Base-by-base conservation (phyloP, 352 stramenopile species). In the Aphanomyces invadans region DNA sequence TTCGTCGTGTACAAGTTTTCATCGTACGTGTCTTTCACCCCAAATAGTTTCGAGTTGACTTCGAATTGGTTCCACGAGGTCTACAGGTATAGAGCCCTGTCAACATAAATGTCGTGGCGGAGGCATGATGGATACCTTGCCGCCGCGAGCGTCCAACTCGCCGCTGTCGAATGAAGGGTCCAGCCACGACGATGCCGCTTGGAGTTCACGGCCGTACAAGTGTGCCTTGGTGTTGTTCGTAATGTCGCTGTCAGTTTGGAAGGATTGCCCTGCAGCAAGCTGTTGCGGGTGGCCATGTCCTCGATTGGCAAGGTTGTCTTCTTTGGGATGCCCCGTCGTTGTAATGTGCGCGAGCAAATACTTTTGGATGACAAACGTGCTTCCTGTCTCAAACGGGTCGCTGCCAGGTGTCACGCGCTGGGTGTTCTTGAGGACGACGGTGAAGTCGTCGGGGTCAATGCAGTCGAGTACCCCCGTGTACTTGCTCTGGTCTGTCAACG, bases 1-100 rank as follows among this genome's bases (percentile, higher is more conserved):
- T 90, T 87, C 19, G 96, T 99, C 2, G 96, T 99, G 83, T 99
- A 99, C 38, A 98, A 74, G 80, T 97, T 98, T 74, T 99, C 96
- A 73, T 99, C 95, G 70, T 92, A 99, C 9, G 81, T 89, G 38
- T 91, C 95, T 52, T 92, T 90, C 54, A 99, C 95, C 71, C 96
- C 95, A 74, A 98, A 99, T 36, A 97, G 80, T 71, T 97, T 89
- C 71, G 98, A 80, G 73, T 99, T 99, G 5, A 89, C 93, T 66
- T 97, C 86, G 69, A 99, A 99, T 78, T 99, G 96, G 83, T 99
- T 96, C 95, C 95, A 99, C 1, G 57, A 72, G 1, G 62, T 71
- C 72, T 31, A 59, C 36, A 15, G 36, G 36, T 42, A 15, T n/a
- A 36, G 4, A 36, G 1, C 49, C 23, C 55, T 31, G 17, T 38